Base-by-base conservation (phyloP, 164 flowering plant species). In the Liriodendron chinense region DNA sequence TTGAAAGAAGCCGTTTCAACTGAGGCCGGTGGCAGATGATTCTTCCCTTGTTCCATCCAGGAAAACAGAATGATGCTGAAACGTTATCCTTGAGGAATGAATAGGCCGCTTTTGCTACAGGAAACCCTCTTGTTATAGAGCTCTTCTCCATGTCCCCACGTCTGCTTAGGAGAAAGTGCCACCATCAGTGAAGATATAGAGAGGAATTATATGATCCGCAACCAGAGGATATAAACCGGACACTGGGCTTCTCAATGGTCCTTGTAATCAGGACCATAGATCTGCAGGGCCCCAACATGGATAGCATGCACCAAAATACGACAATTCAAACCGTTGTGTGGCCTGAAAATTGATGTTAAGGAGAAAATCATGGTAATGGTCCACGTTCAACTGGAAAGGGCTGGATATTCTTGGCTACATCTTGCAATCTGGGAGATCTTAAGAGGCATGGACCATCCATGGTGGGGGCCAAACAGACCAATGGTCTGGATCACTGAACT, bases 1-100 rank as follows among this genome's bases (percentile, higher is more conserved):
- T 78, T 6, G 88, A 78, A 61, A 94, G 84, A 71, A 89, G 68
- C 63, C 79, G 80, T 82, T 87, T 93, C 34, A 93, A 92, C 83
- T 90, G 96, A 73, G 95, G 63, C 50, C 85, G 87, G 57, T 89
- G 96, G 82, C 98, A 92, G 74, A 88, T 81, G 64, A 96, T 89
- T 71, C 98, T 86, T 47, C 97, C 98, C 68, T 87, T 92, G 86
- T 90, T 96, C 99, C 99, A 96, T 47, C 86, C 87, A 47, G 98
- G 91, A 72, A 86, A 91, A 81, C 74, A 70, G 78, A 95, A 95
- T 70, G 86, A 87, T 7, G 94, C 73, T 48, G 92, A 84, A n/a
- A 85, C 78, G 68, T 80, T 77, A 62, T 91, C 95, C 76, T 89
- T 89, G 57, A 96, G 85, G 77, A 87, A 88, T 47, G 94, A 81